Base-by-base conservation (phyloP, 495 filamentous ascomycete species). In the Penicillium atrosanguineum region DNA sequence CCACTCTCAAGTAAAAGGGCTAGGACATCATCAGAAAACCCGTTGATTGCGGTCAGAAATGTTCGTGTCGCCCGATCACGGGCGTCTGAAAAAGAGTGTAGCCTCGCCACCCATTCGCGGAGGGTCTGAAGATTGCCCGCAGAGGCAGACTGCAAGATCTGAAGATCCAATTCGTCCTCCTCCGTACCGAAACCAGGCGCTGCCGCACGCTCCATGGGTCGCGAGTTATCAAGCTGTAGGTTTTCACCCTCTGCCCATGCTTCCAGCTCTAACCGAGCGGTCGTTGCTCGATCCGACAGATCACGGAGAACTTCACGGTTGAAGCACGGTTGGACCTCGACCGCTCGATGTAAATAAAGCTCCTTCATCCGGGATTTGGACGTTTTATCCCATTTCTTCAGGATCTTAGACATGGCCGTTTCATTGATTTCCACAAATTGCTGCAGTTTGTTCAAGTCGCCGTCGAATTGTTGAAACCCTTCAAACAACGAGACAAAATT, bases 321-420 rank as follows among this genome's bases (percentile, higher is more conserved):
- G 79, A 98, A 98, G 68, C 93, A 96, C 2, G 94, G 95, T 64
- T 97, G 94, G 44, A 97, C 91, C 71, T 98, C 94, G 46, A 97
- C 93, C 11, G 95, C 94, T 16, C 94, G 83, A 11, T 94, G 92
- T 29, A 98, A 85, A 64, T 97, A 97, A 20, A 97, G 78, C 72
- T 97, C 95, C 67, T 98, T 98, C 57, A 92, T 96, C 63, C 91
- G 90, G 48, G 94, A 97, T 82, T 98, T 98, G 51, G 93, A 96
- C 16, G 95, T 96, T 80, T 98, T 98, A 72, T 98, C 94, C 94
- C 94, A 98, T 83, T 98, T 98, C 76, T 98, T 98, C 46, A 98
- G 78, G 41, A 98, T 98, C 69, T 98, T 98, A 19, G 94, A 96
- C 69, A 96, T 95, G 21, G 91, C 94, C 11, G 89, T 95, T 60